Base-by-base conservation (phyloP, 768 basidiomycete genomes). In the Roridomyces roridus region DNA sequence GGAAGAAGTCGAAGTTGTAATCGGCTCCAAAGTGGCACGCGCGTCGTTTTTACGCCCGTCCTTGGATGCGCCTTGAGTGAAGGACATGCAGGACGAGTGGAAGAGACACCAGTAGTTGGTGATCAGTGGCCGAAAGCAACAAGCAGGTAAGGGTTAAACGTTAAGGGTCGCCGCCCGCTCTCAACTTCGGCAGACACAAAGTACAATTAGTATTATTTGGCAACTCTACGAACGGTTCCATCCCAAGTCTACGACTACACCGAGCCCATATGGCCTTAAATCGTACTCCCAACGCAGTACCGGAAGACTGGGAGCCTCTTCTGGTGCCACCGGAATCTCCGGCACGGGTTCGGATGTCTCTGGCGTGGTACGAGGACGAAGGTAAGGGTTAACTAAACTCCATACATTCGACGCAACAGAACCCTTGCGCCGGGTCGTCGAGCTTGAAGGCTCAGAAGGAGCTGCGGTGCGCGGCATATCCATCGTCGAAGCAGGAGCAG, bases 181-280 rank as follows among this genome's bases (percentile, higher is more conserved):
- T 40, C 23, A 29, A 45, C 39, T 37, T 42, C 46, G 47, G 48
- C 55, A 55, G 44, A 43, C n/a, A 11, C 24, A 42, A 15, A 8
- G 15, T 34, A 34, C 55, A 59, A 46, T 43, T 44, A 46, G 45
- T 35, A 49, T 31, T 45, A 25, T 31, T 25, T 31, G 55, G 56
- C 17, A 44, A 54, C 23, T 11, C 26, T 57, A 59, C 7, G 25
- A 68, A 60, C 66, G 60, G 51, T 80, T 79, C 91, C 89, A 92
- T 44, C 86, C 78, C 68, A 93, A 85, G 68, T 94, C 92, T 39
- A 94, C 54, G 35, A 92, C 75, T 54, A 93, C 73, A 39, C 84
- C 85, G 40, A 94, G 74, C 9, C 92, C 92, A 70, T 88, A 85
- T 11, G 81, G 80, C 24, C 86, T 83, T 57, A 94, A 70, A 68